Evolutionary conservation across 352 stramenopile genomes (phyloP).

Genomic region (Globisporangium megalacanthum): DNA sequence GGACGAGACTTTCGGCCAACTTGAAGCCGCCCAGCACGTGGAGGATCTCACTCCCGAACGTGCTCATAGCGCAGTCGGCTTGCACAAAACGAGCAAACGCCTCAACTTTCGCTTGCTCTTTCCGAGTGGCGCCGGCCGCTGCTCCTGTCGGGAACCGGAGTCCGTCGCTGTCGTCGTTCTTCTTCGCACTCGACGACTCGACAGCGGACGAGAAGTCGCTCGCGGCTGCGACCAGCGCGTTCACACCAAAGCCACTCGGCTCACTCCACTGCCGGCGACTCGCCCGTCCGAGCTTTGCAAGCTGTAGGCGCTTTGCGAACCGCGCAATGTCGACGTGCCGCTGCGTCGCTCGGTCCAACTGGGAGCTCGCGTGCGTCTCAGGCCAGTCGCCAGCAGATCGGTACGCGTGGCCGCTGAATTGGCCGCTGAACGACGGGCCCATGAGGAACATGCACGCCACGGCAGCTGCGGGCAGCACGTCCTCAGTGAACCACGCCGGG

Average conservation of each 20-base stretch:
- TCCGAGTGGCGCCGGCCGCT: constrained; percentile 16
- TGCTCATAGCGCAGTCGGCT: constrained; percentile 49
- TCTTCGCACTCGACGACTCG: constrained; percentile 29
- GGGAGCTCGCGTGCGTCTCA: constrained; percentile 49
- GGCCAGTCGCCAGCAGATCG: constrained; percentile 63
- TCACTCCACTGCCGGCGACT: constrained; percentile 46
- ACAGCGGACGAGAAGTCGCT: constrained; percentile 12
- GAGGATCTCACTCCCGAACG: constrained; percentile 63
- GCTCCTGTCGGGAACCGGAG: constrained; percentile 17
- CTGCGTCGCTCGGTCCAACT: constrained; percentile 52
- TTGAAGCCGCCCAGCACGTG: constrained; percentile 48
- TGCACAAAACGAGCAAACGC: constrained; percentile 56
- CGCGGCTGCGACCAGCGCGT: constrained; percentile 10
- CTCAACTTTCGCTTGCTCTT: constrained; percentile 26
- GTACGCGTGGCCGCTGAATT: constrained; percentile 64
- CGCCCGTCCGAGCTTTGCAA: constrained; percentile 35
- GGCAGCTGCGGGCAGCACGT: constrained; percentile 36
- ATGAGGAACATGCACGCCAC: constrained; percentile 63
- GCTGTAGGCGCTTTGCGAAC: constrained; percentile 39
- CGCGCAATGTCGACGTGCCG: constrained; percentile 48
- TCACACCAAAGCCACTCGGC: constrained; percentile 3
- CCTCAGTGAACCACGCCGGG: constrained; percentile 59
- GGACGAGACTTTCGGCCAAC: constrained; percentile 40
- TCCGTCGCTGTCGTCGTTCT: constrained; percentile 34
- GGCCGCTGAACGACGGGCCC: constrained; percentile 49